Evolutionary conservation across 768 basidiomycete species (phyloP), one percentile per base, ranked within the genome.

Genomic region (Gautieria morchelliformis): DNA sequence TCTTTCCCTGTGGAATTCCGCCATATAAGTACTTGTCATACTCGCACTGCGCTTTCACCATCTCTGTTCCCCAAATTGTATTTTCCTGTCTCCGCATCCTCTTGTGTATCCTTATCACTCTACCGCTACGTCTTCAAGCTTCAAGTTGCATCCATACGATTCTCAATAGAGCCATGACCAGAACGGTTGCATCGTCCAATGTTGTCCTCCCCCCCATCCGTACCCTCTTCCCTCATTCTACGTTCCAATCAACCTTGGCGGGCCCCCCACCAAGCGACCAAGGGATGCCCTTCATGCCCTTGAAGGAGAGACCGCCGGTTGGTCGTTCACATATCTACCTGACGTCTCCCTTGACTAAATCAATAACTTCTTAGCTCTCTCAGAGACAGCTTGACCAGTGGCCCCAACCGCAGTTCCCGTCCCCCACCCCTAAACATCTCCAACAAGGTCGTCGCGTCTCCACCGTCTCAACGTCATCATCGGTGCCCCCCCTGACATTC

Each of bases 1-100:
- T 48, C 55, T 47, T 33, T 56, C 55, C 55, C 55, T 56, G 55
- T 48, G 55, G 55, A 56, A 10, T 33, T 48, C 47, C 17, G 19
- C 32, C 30, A 55, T 44, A 55, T 42, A 14, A 46, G 14, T 14
- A 5, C 27, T 47, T 19, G 42, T 48, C 39, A 20, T 44, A 32
- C 33, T 30, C 24, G 19, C 55, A 45, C n/a, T 47, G 19, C 42
- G 2, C 32, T 33, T 11, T 24, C 42, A 20, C 14, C 50, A 19
- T 52, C 33, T 52, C 50, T 15, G 14, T 5, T 32, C 20, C n/a
- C 30, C 2, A 52, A 37, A 52, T 37, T 52, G 50, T 52, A 52
- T 52, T 37, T 4, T 10, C 33, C 50, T 10, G 5, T 27, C 27
- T 52, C 30, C 17, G 50, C 50, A 48, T 48, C 12, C 14, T 48